Percentiles rank a stretch among this genome's conserved stretches.
These are phyloP conservation scores for Emydomyces testavorans DNA, from an alignment of 2,329 filamentous ascomycete genomes.

Conservation along the genomic window DNA sequence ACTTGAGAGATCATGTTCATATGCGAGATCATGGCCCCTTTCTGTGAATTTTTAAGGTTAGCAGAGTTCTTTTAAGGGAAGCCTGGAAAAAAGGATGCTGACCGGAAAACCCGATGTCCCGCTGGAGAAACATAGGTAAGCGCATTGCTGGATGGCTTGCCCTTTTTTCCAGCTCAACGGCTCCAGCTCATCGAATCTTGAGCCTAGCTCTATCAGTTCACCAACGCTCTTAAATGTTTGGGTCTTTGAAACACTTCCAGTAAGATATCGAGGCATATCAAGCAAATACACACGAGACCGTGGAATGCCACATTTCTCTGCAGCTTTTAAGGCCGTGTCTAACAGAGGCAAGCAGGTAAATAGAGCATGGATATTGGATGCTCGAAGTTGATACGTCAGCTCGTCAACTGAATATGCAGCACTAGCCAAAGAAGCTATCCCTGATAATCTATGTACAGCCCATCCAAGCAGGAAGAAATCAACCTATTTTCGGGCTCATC, in stretches of 20 bases:
- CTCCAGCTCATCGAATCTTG: constrained; percentile 43
- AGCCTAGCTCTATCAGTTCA: constrained; percentile 50
- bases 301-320: constrained; percentile 48
- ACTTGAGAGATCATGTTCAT: constrained; percentile 60
- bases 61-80: neutral
- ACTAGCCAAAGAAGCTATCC: constrained; percentile 56
- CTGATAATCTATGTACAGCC: constrained; percentile 58
- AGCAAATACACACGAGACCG: constrained; percentile 52
- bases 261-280: constrained; percentile 45
- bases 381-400: constrained; percentile 54
- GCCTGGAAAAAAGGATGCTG: constrained; percentile 20
- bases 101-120: constrained; percentile 62
- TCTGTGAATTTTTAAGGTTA: constrained; percentile 33
- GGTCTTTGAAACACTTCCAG: constrained; percentile 35
- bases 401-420: constrained; percentile 54
- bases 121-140: constrained; percentile 61
- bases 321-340: constrained; percentile 48
- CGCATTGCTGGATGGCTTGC: constrained; percentile 52
- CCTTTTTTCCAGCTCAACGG: constrained; percentile 51
- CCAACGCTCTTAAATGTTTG: constrained; percentile 48
- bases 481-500: constrained; percentile 37
- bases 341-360: constrained; percentile 56
- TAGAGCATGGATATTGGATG: constrained; percentile 52
- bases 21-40: constrained; percentile 67
- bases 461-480: constrained; percentile 57